Conservation (phyloP, 441 rosid species). For the Populus tomentosa region DNA sequence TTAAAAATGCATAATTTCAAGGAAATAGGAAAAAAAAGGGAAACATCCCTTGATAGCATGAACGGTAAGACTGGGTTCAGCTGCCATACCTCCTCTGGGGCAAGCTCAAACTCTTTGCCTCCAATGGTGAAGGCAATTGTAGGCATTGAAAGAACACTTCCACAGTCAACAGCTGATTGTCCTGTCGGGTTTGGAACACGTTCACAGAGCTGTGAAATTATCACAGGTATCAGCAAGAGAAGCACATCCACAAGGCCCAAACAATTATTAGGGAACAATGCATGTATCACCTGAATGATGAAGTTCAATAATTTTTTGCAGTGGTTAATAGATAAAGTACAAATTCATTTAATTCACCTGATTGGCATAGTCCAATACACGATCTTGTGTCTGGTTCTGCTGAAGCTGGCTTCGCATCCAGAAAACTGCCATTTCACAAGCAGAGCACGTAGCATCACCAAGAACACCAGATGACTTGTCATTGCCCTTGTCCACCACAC, state of each 20-base stretch:
- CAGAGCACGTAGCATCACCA: constrained; percentile 53
- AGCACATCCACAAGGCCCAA: not conserved
- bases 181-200: constrained; percentile 71
- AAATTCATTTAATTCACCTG: constrained; percentile 34
- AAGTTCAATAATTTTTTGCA: not conserved
- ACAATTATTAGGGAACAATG: not conserved
- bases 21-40: not conserved
- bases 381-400: constrained; percentile 60
- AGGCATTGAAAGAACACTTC: constrained; percentile 51
- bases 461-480: constrained; percentile 27
- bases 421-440: constrained; percentile 76
- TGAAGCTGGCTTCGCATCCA: constrained; percentile 72
- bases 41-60: not conserved
- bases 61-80: not conserved
- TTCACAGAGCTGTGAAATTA: constrained; percentile 54
- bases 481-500: constrained; percentile 43
- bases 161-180: constrained; percentile 69
- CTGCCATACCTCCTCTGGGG: constrained; percentile 53
- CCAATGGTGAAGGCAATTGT: constrained; percentile 62
- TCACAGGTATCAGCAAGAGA: not conserved
- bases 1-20: not conserved
- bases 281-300: not conserved
- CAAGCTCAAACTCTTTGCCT: constrained; percentile 51
- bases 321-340: not conserved
- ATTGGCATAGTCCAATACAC: constrained; percentile 44